These are phyloP conservation scores for Lepiota subincarnata DNA, from an alignment of 768 basidiomycete species.

Conservation along the genomic window DNA sequence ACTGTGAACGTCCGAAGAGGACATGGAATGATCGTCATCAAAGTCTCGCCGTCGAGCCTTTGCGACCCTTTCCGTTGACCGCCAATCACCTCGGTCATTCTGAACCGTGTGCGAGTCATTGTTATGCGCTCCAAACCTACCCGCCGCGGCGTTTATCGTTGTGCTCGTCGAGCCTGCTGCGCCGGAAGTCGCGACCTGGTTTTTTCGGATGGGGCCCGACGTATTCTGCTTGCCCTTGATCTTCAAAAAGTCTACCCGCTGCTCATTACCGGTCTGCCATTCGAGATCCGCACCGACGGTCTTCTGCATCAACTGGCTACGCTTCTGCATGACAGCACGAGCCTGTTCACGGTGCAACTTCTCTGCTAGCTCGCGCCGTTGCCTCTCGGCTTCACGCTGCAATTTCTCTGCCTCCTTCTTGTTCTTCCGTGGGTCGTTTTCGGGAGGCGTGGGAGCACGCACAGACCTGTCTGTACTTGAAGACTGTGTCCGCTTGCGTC, in stretches of 20 bases:
- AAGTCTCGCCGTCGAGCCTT: slow-evolving; percentile 81
- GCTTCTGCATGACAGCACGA: slow-evolving; percentile 89
- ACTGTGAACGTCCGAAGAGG: slow-evolving; percentile 81
- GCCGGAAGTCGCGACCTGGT: slow-evolving; percentile 31
- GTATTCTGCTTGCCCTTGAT: slow-evolving; percentile 51
- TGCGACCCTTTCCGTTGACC: slow-evolving; percentile 56
- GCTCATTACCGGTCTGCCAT: slow-evolving; percentile 51
- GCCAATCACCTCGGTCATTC: slow-evolving; percentile 40
- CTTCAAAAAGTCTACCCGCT: slow-evolving; percentile 39
- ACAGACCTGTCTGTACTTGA: slow-evolving; percentile 71
- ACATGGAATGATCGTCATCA: slow-evolving; percentile 91
- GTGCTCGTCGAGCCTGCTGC: slow-evolving; percentile 27
- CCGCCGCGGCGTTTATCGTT: slow-evolving; percentile 60
- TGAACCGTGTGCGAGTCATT: slow-evolving; percentile 24
- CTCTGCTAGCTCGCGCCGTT: slow-evolving; percentile 71
- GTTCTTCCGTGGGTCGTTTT: slow-evolving; percentile 46
- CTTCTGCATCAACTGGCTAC: slow-evolving; percentile 68
- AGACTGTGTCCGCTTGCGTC: slow-evolving; percentile 78
- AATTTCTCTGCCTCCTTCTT: slow-evolving; percentile 81
- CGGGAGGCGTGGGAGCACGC: slow-evolving; percentile 48
- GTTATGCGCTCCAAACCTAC: slow-evolving; percentile 38
- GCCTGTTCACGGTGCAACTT: slow-evolving; percentile 82
- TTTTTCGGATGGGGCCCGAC: slow-evolving; percentile 60
- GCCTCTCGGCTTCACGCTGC: slow-evolving; percentile 78
- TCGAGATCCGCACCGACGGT: slow-evolving; percentile 53